phyloP scores from a whole-genome alignment of 108 stramenopile species.

The Nannochloropsis salina region DNA sequence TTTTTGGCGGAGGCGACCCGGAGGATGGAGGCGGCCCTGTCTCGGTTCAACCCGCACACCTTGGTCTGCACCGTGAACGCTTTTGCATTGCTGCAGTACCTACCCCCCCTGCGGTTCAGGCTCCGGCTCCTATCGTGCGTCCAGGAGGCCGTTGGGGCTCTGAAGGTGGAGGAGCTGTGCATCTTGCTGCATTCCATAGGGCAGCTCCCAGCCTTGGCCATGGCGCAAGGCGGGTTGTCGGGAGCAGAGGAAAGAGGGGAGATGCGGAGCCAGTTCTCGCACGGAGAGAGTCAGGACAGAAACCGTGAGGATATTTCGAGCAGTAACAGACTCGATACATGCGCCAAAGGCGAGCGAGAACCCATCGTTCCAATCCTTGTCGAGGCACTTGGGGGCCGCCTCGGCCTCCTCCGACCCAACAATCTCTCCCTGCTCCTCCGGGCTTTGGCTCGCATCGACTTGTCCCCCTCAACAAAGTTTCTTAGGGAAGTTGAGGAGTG shows the following conservation, averaged over 20 bases:
- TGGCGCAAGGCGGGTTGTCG: background rate
- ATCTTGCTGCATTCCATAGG: background rate
- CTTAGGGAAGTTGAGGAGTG: background rate
- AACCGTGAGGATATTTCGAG: background rate
- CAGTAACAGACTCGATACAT: background rate
- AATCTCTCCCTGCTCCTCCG: background rate
- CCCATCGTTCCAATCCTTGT: background rate
- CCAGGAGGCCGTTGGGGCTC: background rate
- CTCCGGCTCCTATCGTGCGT: background rate
- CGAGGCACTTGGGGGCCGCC: background rate
- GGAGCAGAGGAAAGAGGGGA: background rate
- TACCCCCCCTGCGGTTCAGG: background rate
- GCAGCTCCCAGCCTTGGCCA: background rate
- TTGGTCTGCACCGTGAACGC: slow-evolving; percentile 2
- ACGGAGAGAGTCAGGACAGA: background rate
- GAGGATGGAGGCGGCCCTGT: background rate
- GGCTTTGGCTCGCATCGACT: background rate
- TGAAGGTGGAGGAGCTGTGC: background rate
- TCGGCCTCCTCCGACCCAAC: background rate
- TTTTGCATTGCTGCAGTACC: background rate
- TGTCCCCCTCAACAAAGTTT: background rate
- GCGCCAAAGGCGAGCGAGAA: background rate
- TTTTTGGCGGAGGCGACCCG: background rate
- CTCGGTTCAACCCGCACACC: background rate
- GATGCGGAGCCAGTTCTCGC: background rate